Evolutionary conservation across 306 rosid species (phyloP).

Genomic region (Inga laurina): DNA sequence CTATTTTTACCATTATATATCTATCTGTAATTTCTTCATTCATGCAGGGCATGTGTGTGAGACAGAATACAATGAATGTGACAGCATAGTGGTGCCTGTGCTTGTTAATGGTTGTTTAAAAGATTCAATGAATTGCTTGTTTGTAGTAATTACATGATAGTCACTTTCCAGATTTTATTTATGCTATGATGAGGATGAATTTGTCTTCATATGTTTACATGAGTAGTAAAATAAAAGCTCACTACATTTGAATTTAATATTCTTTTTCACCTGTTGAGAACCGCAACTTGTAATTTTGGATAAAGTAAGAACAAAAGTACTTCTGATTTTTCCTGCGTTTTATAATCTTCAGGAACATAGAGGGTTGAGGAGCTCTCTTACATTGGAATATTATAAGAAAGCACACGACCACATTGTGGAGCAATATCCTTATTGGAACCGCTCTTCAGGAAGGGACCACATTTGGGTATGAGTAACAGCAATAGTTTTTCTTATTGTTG

Average conservation of each 20-base stretch:
- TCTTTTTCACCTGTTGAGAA: conserved; percentile 20
- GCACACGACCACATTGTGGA: conserved; percentile 75
- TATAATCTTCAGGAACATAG: conserved; percentile 58
- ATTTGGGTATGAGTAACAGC: conserved; percentile 70
- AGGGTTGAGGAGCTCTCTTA: conserved; percentile 93
- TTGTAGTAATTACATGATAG: conserved; percentile 19
- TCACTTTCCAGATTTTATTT: conserved; percentile 1
- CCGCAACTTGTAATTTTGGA: neutral
- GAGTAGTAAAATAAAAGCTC: conserved; percentile 17
- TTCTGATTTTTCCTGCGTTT: conserved; percentile 17
- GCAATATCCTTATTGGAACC: conserved; percentile 86
- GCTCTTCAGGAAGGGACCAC: conserved; percentile 92
- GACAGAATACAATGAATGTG: conserved; percentile 7
- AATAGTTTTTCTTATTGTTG: conserved; percentile 19
- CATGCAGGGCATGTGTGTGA: conserved; percentile 10
- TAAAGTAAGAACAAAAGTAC: conserved; percentile 7
- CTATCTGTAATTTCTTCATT: neutral
- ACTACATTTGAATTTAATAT: conserved; percentile 10
- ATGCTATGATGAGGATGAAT: conserved; percentile 13
- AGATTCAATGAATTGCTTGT: neutral
- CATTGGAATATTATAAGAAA: conserved; percentile 80
- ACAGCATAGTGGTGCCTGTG: conserved; percentile 17
- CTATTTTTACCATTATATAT: conserved; percentile 18
- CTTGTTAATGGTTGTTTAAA: conserved; percentile 9
- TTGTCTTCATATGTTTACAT: conserved; percentile 5